Evolutionary conservation across 2,329 filamentous ascomycete genomes (phyloP).

Genomic region (Xylariaceae sp.): DNA sequence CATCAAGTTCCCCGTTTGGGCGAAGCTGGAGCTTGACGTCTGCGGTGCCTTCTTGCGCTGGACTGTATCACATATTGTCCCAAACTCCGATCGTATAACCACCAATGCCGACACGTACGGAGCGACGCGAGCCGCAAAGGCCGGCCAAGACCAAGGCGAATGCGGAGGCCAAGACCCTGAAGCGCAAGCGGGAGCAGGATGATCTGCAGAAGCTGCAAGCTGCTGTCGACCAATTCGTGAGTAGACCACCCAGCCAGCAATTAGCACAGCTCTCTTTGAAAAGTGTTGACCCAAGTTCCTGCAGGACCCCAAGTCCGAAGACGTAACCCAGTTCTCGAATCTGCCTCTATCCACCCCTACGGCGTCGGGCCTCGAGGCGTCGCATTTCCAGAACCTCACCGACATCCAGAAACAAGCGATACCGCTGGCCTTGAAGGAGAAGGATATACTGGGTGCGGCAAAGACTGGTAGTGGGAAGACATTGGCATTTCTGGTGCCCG

Average conservation of each 20-base stretch:
- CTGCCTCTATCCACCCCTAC: constrained; percentile 82
- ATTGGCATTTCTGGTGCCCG: constrained; percentile 82
- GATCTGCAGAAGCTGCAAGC: constrained; percentile 32
- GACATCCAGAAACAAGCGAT: constrained; percentile 90
- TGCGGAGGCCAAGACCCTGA: constrained; percentile 26
- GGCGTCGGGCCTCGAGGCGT: constrained; percentile 67
- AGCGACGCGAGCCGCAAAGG: constrained; percentile 15
- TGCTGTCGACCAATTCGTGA: constrained; percentile 32
- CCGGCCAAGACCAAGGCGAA: constrained; percentile 21
- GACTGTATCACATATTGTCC: no score
- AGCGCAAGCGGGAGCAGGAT: constrained; percentile 34
- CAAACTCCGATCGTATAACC: no score
- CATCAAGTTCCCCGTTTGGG: constrained; percentile 1
- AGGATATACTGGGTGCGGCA: constrained; percentile 85
- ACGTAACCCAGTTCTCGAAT: constrained; percentile 66
- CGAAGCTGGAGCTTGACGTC: not conserved
- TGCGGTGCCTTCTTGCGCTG: not conserved
- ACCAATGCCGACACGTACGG: constrained; percentile 18
- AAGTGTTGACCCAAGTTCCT: constrained; percentile 3
- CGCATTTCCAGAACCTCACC: constrained; percentile 84
- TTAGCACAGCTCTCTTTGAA: constrained; percentile 3
- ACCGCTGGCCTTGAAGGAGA: constrained; percentile 61
- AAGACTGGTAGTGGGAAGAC: constrained; percentile 97
- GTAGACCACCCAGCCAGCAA: constrained; percentile 6
- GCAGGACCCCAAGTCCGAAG: constrained; percentile 52